Base-by-base conservation (phyloP, 495 filamentous ascomycete species). In the Penicillium herquei region DNA sequence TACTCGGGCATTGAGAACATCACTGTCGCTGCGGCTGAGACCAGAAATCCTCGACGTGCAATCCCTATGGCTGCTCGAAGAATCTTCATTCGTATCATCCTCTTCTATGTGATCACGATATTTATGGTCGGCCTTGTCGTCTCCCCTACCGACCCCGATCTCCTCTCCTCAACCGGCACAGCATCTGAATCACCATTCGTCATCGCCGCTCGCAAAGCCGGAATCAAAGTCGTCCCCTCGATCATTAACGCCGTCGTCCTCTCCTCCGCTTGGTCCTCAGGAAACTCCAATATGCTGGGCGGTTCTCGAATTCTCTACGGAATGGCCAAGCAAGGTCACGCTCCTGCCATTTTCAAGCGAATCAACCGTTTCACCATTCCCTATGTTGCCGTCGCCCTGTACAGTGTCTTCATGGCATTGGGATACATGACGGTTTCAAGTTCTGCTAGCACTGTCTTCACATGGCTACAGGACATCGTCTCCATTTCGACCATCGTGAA, bases 341-440 rank as follows among this genome's bases (percentile, higher is more conserved):
- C 74, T 0, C 75, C 77, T 0, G 61, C 55, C 0, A 42, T 76
- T 37, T 75, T 86, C 58, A 70, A 79, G 21, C 66, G 73, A 5
- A 82, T 80, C n/a, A 87, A 78, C 51, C 78, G 77, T 9, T 81
- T 80, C 66, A 82, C 83, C 34, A 80, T 84, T 13, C 84, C 84
- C 1, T 84, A 80, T 51, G 70, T 76, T 37, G 79, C 84, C 0
- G 58, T 77, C 11, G 56, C 79, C 16, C 78, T 82, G 39, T 69
- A 74, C 6, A 69, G 51, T 1, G 60, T 69, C 3, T 82, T 84
- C 62, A 78, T 80, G 70, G 70, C 75, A 13, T 67, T 87, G 3
- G 79, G 78, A 34, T 87, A 83, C 52, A 78, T 87, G 70, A 80
- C 70, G 42, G 64, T 85, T 0, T 78, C 74, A 13, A 70, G 69